A percentile compares a stretch with the other conserved stretches of the same genome.
Evolutionary conservation across 495 filamentous ascomycete species (phyloP).

Genomic region (Delitschia confertaspora): DNA sequence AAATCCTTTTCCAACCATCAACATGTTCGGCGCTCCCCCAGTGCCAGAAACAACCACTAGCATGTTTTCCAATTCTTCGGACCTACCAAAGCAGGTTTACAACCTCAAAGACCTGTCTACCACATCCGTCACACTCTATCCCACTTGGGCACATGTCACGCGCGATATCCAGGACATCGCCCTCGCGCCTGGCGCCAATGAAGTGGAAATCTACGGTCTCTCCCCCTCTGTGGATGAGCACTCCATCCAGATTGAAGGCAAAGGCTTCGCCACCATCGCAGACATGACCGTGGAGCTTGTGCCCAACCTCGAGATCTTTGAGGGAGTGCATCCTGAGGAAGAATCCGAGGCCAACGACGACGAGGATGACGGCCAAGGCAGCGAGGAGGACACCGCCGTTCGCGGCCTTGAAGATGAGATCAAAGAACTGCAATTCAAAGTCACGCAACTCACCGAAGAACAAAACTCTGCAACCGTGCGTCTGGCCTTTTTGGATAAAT

Average conservation of each 20-base stretch:
- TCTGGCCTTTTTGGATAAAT: slow-evolving; percentile 15
- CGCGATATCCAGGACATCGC: slow-evolving; percentile 53
- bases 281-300: slow-evolving; percentile 57
- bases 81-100: slow-evolving; percentile 26
- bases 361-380: slow-evolving; percentile 31
- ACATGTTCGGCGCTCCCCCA: slow-evolving; percentile 4
- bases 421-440: slow-evolving; percentile 20
- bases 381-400: slow-evolving; percentile 26
- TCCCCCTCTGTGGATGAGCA: slow-evolving; percentile 55
- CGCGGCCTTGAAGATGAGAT: slow-evolving; percentile 26
- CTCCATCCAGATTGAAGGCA: slow-evolving; percentile 64
- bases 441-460: slow-evolving; percentile 30
- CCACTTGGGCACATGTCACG: slow-evolving; percentile 50
- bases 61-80: slow-evolving; percentile 6
- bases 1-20: neutral
- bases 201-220: slow-evolving; percentile 57
- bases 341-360: slow-evolving; percentile 33
- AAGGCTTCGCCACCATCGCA: slow-evolving; percentile 52
- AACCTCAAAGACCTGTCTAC: slow-evolving; percentile 48
- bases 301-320: slow-evolving; percentile 49
- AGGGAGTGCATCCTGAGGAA: slow-evolving; percentile 47
- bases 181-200: slow-evolving; percentile 52
- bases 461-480: slow-evolving; percentile 33
- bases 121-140: slow-evolving; percentile 53
- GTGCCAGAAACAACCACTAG: neutral